A percentile compares a stretch with the other conserved stretches of the same genome.
Evolutionary conservation across 2,329 filamentous ascomycete genomes (phyloP).

Genomic region (Beauveria varroae): DNA sequence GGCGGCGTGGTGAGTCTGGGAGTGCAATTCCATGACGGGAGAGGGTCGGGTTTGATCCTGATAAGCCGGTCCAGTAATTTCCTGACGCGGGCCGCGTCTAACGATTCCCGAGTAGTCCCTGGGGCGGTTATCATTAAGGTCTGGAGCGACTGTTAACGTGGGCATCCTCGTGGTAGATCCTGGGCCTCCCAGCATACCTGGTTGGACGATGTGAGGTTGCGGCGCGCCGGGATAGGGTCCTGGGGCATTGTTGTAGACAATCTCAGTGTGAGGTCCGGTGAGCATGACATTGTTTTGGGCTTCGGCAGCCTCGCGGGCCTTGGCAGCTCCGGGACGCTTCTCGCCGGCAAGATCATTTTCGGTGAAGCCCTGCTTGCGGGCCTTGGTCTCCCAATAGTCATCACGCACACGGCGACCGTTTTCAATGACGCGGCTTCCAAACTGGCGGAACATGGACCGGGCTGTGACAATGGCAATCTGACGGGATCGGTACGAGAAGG

Average conservation of each 20-base stretch:
- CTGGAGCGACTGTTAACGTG: conserved; percentile 75
- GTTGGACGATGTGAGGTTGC: conserved; percentile 62
- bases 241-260: conserved; percentile 75
- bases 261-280: conserved; percentile 69
- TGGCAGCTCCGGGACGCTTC: conserved; percentile 87
- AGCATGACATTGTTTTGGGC: conserved; percentile 57
- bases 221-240: conserved; percentile 58
- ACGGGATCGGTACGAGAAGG: conserved; percentile 95
- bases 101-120: conserved; percentile 76
- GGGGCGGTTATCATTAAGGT: conserved; percentile 67
- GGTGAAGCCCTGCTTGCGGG: conserved; percentile 94
- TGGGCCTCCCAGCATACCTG: conserved; percentile 61
- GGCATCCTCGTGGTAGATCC: conserved; percentile 66
- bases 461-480: conserved; percentile 98
- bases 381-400: conserved; percentile 98
- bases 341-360: conserved; percentile 94
- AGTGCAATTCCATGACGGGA: conserved; percentile 69
- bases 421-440: conserved; percentile 87
- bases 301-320: conserved; percentile 74
- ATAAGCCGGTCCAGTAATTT: conserved; percentile 80
- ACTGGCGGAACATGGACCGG: conserved; percentile 97
- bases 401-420: conserved; percentile 87
- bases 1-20: conserved; percentile 79
- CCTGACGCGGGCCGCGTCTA: conserved; percentile 75
- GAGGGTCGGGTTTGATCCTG: conserved; percentile 77